Percentiles rank a stretch among this genome's conserved stretches.
phyloP scores from a whole-genome alignment of 148 eudicot genomes.

The Camellia sinensis region DNA sequence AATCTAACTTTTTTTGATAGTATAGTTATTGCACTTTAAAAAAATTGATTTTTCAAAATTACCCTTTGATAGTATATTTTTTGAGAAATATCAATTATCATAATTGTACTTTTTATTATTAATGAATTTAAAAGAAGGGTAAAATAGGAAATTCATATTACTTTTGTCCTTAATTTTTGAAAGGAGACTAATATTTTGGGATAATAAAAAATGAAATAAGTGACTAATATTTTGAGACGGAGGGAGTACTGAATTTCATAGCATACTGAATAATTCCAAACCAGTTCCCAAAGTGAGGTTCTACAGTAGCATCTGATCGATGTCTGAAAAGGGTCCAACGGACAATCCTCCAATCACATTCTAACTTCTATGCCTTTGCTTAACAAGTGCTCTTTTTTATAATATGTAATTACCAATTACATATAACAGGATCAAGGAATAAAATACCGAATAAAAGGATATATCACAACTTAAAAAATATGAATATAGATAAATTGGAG shows the following conservation, averaged over 20 bases:
- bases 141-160: too few relatives aligned
- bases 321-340: background rate
- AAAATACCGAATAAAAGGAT: background rate
- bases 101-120: too few relatives aligned
- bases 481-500: background rate
- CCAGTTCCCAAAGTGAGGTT: background rate
- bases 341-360: slow-evolving; percentile 13
- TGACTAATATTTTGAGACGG: too few relatives aligned
- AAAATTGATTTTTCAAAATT: too few relatives aligned
- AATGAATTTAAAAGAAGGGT: too few relatives aligned
- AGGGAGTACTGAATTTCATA: background rate
- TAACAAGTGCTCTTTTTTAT: slow-evolving; percentile 48
- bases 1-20: too few relatives aligned
- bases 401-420: background rate
- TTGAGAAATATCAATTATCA: too few relatives aligned
- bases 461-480: background rate
- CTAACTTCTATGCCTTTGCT: slow-evolving; percentile 72
- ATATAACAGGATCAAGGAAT: background rate
- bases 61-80: too few relatives aligned
- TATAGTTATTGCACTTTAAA: too few relatives aligned
- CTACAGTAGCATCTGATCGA: background rate
- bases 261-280: background rate
- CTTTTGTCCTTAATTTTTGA: too few relatives aligned
- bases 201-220: too few relatives aligned
- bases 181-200: too few relatives aligned